Conservation (phyloP, 495 filamentous ascomycete species). For the Poronia punctata region DNA sequence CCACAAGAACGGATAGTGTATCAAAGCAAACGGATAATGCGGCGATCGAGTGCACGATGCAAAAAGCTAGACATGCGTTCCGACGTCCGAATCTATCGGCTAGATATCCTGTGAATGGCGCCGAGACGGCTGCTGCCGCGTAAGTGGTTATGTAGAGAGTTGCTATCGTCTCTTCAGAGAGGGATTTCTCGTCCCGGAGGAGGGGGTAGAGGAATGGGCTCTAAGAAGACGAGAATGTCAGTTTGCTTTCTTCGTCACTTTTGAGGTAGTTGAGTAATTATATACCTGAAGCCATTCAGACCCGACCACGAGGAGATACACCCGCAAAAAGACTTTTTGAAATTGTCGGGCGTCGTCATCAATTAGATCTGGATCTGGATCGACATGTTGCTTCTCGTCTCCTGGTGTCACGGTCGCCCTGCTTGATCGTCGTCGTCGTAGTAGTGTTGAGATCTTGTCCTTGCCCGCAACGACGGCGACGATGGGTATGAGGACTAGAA, state of each 20-base stretch:
- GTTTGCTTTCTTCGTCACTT: neutral
- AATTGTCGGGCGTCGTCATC: slow-evolving; percentile 27
- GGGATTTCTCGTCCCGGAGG: slow-evolving; percentile 38
- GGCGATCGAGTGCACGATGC: slow-evolving; percentile 37
- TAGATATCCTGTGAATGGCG: slow-evolving; percentile 37
- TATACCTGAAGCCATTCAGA: slow-evolving; percentile 44
- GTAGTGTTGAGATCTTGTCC: slow-evolving; percentile 5
- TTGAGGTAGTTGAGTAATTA: too few relatives aligned
- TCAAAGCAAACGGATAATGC: slow-evolving; percentile 37
- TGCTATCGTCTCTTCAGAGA: slow-evolving; percentile 37
- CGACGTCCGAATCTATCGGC: slow-evolving; percentile 40
- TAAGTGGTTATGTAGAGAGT: slow-evolving; percentile 39
- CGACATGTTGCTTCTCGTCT: slow-evolving; percentile 5
- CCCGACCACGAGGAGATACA: slow-evolving; percentile 36
- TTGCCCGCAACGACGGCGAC: slow-evolving; percentile 12
- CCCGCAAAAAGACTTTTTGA: slow-evolving; percentile 31
- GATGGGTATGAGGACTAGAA: slow-evolving; percentile 15
- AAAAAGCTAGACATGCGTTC: slow-evolving; percentile 35
- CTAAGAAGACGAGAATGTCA: slow-evolving; percentile 11
- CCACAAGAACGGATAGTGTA: slow-evolving; percentile 30
- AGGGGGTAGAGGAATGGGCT: slow-evolving; percentile 44
- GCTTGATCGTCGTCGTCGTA: too few relatives aligned
- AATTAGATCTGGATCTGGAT: neutral
- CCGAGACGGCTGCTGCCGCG: slow-evolving; percentile 37
- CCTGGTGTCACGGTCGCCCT: too few relatives aligned